Evolutionary conservation across 2,329 filamentous ascomycete genomes (phyloP).

Genomic region (Neodidymelliopsis sp.): DNA sequence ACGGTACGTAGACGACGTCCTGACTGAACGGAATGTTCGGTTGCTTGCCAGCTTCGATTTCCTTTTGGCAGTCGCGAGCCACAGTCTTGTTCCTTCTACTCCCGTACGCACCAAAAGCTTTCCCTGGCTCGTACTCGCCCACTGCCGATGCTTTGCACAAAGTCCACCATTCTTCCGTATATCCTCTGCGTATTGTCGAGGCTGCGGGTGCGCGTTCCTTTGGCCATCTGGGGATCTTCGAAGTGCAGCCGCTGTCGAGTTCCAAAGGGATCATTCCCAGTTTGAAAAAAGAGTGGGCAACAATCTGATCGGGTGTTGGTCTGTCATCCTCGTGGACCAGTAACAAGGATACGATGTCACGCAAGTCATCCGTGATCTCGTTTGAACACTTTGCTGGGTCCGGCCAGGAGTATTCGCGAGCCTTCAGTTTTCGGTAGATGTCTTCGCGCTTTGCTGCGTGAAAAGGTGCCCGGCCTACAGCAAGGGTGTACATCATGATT

Average conservation of each 20-base stretch:
- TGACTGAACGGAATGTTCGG: slow-evolving; percentile 59
- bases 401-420: slow-evolving; percentile 83
- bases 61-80: slow-evolving; percentile 58
- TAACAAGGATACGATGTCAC: slow-evolving; percentile 79
- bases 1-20: slow-evolving; percentile 58
- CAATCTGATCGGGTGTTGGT: slow-evolving; percentile 78
- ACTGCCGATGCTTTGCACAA: slow-evolving; percentile 61
- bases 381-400: slow-evolving; percentile 69
- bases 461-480: slow-evolving; percentile 95
- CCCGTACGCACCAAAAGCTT: slow-evolving; percentile 56
- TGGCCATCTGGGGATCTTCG: slow-evolving; percentile 56
- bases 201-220: slow-evolving; percentile 54
- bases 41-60: slow-evolving; percentile 56
- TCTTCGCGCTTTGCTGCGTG: slow-evolving; percentile 89
- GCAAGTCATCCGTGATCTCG: slow-evolving; percentile 76
- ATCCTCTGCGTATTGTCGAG: slow-evolving; percentile 55
- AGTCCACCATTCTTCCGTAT: slow-evolving; percentile 59
- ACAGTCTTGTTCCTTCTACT: slow-evolving; percentile 58
- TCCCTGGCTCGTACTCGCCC: slow-evolving; percentile 56
- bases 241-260: slow-evolving; percentile 56
- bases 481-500: slow-evolving; percentile 98
- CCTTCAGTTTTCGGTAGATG: slow-evolving; percentile 74
- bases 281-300: slow-evolving; percentile 81
- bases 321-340: slow-evolving; percentile 77
- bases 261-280: slow-evolving; percentile 73